Base-by-base conservation (phyloP, 2,329 filamentous ascomycete genomes). In the Cyphellophora europaea region DNA sequence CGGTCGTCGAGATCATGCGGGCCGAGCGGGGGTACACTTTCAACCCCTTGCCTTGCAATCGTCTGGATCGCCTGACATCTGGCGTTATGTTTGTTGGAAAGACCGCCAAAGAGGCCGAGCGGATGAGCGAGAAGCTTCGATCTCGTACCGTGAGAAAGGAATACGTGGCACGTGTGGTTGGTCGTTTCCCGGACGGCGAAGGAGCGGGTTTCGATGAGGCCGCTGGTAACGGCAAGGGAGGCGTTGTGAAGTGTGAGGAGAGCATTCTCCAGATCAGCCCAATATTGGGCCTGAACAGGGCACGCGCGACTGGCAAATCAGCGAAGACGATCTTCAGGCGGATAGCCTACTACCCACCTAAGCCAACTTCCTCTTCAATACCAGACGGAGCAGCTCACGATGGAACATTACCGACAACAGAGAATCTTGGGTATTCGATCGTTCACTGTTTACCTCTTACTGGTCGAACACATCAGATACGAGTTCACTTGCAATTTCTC, bases 61-160 rank as follows among this genome's bases (percentile, higher is more conserved):
- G 91, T n/a, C 74, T 98, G 17, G 91, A 98, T 56, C 72, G 91
- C 34, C 65, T 98, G 50, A 98, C 91, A 0, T 94, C 86, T 49
- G 91, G 91, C 32, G 83, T 98, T 55, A 96, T 98, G 89, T 98
- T 98, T 58, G 79, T 98, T 49, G 91, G 82, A 17, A 98, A 98
- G 62, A 78, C 84, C 44, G 70, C 79, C 23, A 74, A 77, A 51
- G 84, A 83, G 0, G 89, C 91, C 1, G 85, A 89, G 45, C 68
- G 69, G 19, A 71, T 98, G 47, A 77, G 79, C 36, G 63, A 70
- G 27, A 82, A 94, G 57, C 84, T 98, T 39, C 74, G 77, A 47
- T 73, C 72, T 4, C 73, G 91, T 21, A 89, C 81, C 0, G 84
- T 98, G 23, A 79, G 86, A 49, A 98, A 98, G 57, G 91, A 98